These are phyloP conservation scores for Kalmanozyma brasiliensis DNA, from an alignment of 1,284 basidiomycete genomes.

Conservation along the genomic window DNA sequence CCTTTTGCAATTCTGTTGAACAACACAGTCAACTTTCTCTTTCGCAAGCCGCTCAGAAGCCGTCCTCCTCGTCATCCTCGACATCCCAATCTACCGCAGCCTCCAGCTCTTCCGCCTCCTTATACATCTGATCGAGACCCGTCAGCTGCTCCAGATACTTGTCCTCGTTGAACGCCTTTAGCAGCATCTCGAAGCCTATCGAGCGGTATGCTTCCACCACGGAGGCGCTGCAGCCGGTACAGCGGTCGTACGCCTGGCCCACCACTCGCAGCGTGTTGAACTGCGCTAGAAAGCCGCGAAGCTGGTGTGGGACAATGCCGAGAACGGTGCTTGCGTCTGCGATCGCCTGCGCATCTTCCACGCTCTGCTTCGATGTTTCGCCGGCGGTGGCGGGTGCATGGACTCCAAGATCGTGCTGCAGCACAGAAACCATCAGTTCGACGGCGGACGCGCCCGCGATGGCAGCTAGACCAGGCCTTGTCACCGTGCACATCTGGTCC, in stretches of 20 bases:
- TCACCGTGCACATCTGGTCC: conserved; percentile 99
- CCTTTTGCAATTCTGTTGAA: conserved; percentile 5
- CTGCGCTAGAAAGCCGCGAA: conserved; percentile 86
- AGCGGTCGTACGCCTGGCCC: conserved; percentile 85
- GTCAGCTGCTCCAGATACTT: conserved; percentile 82
- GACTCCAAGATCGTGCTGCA: conserved; percentile 76
- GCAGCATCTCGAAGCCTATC: conserved; percentile 81
- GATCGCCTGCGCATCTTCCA: conserved; percentile 28
- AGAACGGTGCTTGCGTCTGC: conserved; percentile 68
- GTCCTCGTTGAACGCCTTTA: conserved; percentile 83
- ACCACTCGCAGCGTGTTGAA: conserved; percentile 86
- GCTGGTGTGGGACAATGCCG: conserved; percentile 90
- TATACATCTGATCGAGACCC: conserved; percentile 77
- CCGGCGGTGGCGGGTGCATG: conserved; percentile 39
- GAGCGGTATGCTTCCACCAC: conserved; percentile 69
- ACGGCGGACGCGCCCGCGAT: conserved; percentile 92
- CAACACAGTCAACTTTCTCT: background rate
- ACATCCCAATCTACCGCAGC: conserved; percentile 54
- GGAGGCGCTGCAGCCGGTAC: conserved; percentile 79
- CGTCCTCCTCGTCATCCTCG: conserved; percentile 42
- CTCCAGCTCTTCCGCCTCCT: conserved; percentile 54
- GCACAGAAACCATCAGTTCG: conserved; percentile 85
- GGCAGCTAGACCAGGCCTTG: conserved; percentile 91
- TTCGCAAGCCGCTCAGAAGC: conserved; percentile 3
- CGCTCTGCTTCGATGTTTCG: conserved; percentile 20